Percentiles rank a stretch among this genome's conserved stretches.
phyloP scores from a whole-genome alignment of 352 stramenopile species.

The Globisporangium sylvaticum region DNA sequence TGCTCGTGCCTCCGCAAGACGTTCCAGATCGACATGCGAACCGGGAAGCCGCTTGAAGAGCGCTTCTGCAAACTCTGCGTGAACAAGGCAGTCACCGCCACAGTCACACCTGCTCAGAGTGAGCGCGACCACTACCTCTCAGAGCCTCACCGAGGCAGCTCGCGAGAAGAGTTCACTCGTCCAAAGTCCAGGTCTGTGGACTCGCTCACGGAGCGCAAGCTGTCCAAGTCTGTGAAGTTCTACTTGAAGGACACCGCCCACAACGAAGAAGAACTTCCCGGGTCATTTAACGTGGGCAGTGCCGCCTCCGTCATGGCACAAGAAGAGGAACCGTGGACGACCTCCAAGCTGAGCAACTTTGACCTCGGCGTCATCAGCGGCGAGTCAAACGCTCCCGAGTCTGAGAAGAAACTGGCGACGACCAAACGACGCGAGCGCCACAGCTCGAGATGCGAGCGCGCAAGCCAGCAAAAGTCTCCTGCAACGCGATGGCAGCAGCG shows the following conservation, averaged over 20 bases:
- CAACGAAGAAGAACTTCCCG: background rate
- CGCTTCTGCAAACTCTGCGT: slow-evolving; percentile 9
- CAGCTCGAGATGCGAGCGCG: background rate
- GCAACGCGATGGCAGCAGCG: slow-evolving; percentile 4
- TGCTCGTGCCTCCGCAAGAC: slow-evolving; percentile 14
- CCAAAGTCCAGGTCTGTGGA: slow-evolving; percentile 4
- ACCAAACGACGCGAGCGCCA: background rate
- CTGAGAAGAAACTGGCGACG: background rate
- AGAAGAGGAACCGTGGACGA: slow-evolving; percentile 4
- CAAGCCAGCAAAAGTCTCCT: background rate
- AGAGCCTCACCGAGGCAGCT: background rate
- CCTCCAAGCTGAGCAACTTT: slow-evolving; percentile 9
- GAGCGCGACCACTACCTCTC: background rate
- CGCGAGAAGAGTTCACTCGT: background rate
- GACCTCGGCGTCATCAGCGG: slow-evolving; percentile 1
- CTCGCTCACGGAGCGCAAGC: background rate
- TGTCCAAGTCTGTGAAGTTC: background rate
- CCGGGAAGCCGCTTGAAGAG: background rate
- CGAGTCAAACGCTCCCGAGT: background rate
- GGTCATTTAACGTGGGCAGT: background rate
- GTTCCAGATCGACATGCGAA: slow-evolving; percentile 11
- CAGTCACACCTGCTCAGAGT: background rate
- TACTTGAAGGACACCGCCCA: background rate
- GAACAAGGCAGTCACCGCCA: background rate
- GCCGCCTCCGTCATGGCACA: background rate